Conservation (phyloP, 2,329 filamentous ascomycete genomes). For the Hypoxylon sp. region DNA sequence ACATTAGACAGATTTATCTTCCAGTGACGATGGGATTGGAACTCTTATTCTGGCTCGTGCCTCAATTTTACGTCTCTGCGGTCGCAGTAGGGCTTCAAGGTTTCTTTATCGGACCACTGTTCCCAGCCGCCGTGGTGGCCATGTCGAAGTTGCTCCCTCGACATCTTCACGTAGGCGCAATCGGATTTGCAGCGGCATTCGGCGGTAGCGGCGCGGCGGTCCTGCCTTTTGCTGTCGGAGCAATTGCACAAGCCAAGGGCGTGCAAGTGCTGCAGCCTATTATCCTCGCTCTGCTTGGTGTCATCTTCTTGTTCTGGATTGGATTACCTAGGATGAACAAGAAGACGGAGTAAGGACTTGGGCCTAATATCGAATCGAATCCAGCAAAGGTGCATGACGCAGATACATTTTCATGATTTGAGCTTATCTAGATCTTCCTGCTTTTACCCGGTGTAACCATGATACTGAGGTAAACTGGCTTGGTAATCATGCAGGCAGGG, state of each 20-base stretch:
- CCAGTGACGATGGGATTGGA: slow-evolving; percentile 69
- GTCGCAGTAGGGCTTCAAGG: slow-evolving; percentile 76
- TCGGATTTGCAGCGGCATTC: slow-evolving; percentile 80
- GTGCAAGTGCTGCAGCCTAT: slow-evolving; percentile 66
- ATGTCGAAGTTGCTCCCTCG: slow-evolving; percentile 74
- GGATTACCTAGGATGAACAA: slow-evolving; percentile 53
- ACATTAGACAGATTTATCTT: slow-evolving; percentile 64
- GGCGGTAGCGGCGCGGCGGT: slow-evolving; percentile 76
- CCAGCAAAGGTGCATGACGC: too few species aligned
- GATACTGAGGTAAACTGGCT: background rate
- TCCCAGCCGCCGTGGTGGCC: slow-evolving; percentile 75
- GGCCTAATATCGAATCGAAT: too few species aligned
- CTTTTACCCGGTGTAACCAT: slow-evolving; percentile 1
- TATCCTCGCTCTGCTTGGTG: slow-evolving; percentile 58
- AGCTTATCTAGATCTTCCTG: background rate
- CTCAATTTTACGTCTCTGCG: slow-evolving; percentile 77
- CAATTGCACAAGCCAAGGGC: slow-evolving; percentile 66
- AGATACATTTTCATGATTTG: too few species aligned
- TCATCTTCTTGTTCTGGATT: slow-evolving; percentile 57
- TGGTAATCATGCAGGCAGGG: slow-evolving; percentile 6
- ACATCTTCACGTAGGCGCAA: slow-evolving; percentile 77
- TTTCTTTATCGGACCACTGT: slow-evolving; percentile 82
- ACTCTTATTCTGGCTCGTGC: slow-evolving; percentile 83
- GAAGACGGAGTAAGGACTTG: slow-evolving; percentile 50
- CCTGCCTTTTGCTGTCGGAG: slow-evolving; percentile 72